These are phyloP conservation scores for Vanrija pseudolonga DNA, from an alignment of 1,284 basidiomycete species.

Conservation along the genomic window DNA sequence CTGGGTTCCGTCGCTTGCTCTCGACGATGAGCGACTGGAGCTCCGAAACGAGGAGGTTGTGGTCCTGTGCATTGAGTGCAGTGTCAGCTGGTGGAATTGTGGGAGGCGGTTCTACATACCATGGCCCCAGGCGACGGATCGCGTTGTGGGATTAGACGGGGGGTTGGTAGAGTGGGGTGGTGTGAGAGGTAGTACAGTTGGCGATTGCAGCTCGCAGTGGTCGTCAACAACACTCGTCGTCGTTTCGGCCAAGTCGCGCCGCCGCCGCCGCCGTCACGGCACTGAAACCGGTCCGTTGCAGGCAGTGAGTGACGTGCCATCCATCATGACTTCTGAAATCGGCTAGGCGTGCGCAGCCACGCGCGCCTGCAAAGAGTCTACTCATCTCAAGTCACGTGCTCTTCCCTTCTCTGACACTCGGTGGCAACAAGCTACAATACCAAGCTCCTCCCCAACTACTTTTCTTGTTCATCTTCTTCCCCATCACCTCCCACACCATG, in stretches of 20 bases:
- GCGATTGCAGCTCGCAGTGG: neutral
- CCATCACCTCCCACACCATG: conserved; percentile 19
- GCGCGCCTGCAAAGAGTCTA: no score
- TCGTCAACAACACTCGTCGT: no score
- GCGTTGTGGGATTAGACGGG: neutral
- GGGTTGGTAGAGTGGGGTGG: neutral
- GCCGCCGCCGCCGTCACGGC: no score
- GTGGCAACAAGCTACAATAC: no score
- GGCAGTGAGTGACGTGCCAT: no score
- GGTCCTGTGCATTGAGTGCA: conserved; percentile 31
- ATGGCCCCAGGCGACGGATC: conserved; percentile 1
- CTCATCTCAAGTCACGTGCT: no score
- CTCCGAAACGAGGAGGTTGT: conserved; percentile 47
- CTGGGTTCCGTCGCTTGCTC: conserved; percentile 72
- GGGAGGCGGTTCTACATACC: neutral
- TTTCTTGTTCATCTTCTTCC: neutral
- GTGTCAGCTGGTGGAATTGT: neutral
- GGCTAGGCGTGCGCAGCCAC: no score
- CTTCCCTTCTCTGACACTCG: no score
- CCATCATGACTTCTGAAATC: no score
- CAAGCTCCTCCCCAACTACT: neutral
- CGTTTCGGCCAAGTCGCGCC: no score
- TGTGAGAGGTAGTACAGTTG: neutral
- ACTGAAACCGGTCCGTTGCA: no score
- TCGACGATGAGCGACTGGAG: conserved; percentile 71